A percentile compares a stretch with the other conserved stretches of the same genome.
phyloP scores from a whole-genome alignment of 495 filamentous ascomycete species.

The Neurospora pannonica region DNA sequence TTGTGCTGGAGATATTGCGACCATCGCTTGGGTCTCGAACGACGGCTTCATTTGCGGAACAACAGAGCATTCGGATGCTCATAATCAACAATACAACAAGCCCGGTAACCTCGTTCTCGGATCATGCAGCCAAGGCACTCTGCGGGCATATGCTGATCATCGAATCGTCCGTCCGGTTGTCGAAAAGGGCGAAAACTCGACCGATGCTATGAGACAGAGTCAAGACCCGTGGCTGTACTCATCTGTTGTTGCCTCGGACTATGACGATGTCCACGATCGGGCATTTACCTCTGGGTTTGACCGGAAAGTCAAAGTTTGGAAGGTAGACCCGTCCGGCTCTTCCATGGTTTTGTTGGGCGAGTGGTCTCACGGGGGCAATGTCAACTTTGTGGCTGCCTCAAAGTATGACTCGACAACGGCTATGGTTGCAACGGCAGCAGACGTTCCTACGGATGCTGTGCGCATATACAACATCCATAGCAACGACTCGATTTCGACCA shows the following conservation, averaged over 20 bases:
- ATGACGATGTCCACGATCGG: constrained; percentile 44
- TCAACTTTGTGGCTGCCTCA: constrained; percentile 62
- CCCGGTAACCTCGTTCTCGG: constrained; percentile 69
- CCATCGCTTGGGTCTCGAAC: constrained; percentile 45
- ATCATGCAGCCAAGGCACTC: constrained; percentile 39
- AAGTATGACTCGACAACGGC: constrained; percentile 21
- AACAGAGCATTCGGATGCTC: constrained; percentile 60
- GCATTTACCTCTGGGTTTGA: constrained; percentile 81
- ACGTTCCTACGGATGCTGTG: constrained; percentile 36
- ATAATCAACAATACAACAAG: constrained; percentile 79
- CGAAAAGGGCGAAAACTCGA: constrained; percentile 42
- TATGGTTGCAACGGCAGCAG: constrained; percentile 43
- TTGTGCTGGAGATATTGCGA: constrained; percentile 51
- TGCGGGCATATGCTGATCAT: constrained; percentile 65
- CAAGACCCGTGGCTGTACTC: constrained; percentile 64
- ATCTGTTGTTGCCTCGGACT: constrained; percentile 68
- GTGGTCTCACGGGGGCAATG: constrained; percentile 54
- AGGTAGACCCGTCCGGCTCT: constrained; percentile 26
- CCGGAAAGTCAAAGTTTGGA: constrained; percentile 68
- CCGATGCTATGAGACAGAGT: constrained; percentile 47
- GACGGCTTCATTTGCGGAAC: constrained; percentile 54
- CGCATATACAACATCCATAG: constrained; percentile 37
- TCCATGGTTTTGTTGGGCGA: constrained; percentile 36
- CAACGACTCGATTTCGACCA: constrained; percentile 17
- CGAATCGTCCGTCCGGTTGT: constrained; percentile 47